These are phyloP conservation scores for Xylariaceae sp. DNA, from an alignment of 2,329 filamentous ascomycete species.

Conservation along the genomic window DNA sequence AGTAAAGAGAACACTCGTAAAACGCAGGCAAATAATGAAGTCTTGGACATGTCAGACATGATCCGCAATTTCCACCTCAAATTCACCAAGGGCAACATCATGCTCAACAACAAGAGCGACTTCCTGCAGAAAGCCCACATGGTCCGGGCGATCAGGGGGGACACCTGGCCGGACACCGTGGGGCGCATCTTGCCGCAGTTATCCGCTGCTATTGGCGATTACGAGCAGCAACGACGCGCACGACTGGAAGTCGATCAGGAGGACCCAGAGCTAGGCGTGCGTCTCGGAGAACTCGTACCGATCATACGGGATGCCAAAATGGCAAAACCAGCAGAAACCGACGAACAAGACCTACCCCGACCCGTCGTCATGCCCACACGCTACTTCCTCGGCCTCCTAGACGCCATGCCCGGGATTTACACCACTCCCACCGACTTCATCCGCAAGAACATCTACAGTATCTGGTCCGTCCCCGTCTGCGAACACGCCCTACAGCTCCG, in stretches of 20 bases:
- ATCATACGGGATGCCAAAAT: background rate
- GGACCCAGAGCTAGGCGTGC: slow-evolving; percentile 7
- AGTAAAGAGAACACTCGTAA: slow-evolving; percentile 38
- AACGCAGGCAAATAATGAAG: too few species aligned
- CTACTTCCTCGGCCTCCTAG: slow-evolving; percentile 19
- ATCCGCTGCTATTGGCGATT: slow-evolving; percentile 9
- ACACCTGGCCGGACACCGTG: slow-evolving; percentile 2
- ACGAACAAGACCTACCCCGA: too few species aligned
- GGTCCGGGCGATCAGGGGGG: slow-evolving; percentile 6
- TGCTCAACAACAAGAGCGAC: slow-evolving; percentile 76
- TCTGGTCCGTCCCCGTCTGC: background rate
- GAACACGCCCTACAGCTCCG: background rate
- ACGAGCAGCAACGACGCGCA: slow-evolving; percentile 11
- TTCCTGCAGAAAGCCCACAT: slow-evolving; percentile 58
- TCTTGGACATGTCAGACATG: slow-evolving; percentile 68
- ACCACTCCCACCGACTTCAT: background rate
- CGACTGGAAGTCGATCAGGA: background rate
- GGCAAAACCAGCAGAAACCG: background rate
- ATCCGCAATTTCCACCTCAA: slow-evolving; percentile 74
- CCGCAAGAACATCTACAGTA: background rate
- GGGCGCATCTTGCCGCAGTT: slow-evolving; percentile 12
- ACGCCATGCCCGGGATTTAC: slow-evolving; percentile 18
- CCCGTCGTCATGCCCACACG: slow-evolving; percentile 6
- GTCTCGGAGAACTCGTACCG: slow-evolving; percentile 16
- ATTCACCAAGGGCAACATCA: slow-evolving; percentile 87